Percentiles rank a stretch among this genome's conserved stretches.
phyloP scores from a whole-genome alignment of 352 stramenopile genomes.

The Globisporangium nodosum region DNA sequence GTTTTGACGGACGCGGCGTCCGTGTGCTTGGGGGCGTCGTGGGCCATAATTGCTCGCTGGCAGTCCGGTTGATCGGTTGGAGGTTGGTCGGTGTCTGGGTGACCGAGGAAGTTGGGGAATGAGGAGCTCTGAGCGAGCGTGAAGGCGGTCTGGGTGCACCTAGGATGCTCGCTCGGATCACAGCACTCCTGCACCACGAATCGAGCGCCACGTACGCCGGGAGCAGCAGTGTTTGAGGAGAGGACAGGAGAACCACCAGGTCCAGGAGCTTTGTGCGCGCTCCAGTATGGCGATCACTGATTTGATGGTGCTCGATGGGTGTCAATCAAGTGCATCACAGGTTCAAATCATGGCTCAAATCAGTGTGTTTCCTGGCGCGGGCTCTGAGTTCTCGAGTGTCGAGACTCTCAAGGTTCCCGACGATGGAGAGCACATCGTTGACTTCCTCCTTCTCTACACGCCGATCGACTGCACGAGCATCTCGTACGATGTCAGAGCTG shows the following conservation, averaged over 20 bases:
- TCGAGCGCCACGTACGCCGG: background rate
- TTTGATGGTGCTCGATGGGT: too few relatives aligned
- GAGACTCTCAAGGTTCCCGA: too few relatives aligned
- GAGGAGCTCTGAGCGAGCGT: background rate
- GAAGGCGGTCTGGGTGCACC: too few relatives aligned
- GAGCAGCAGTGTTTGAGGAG: background rate
- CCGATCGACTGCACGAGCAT: conserved; percentile 20
- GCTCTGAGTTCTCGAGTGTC: background rate
- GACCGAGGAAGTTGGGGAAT: conserved; percentile 1
- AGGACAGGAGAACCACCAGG: background rate
- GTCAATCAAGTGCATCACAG: too few relatives aligned
- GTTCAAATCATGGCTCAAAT: too few relatives aligned
- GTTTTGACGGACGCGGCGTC: background rate
- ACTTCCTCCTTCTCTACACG: conserved; percentile 5
- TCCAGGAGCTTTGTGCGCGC: too few relatives aligned
- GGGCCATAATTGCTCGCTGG: background rate
- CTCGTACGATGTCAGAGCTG: background rate
- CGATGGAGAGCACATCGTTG: too few relatives aligned
- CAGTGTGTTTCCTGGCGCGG: background rate
- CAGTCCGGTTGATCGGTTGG: background rate
- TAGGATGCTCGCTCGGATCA: background rate
- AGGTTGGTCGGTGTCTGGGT: too few relatives aligned
- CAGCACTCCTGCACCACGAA: background rate
- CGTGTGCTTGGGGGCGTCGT: conserved; percentile 1
- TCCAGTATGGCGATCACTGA: too few relatives aligned